Evolutionary conservation across 768 basidiomycete genomes (phyloP).

Genomic region (Xerocomellus chrysenteron): DNA sequence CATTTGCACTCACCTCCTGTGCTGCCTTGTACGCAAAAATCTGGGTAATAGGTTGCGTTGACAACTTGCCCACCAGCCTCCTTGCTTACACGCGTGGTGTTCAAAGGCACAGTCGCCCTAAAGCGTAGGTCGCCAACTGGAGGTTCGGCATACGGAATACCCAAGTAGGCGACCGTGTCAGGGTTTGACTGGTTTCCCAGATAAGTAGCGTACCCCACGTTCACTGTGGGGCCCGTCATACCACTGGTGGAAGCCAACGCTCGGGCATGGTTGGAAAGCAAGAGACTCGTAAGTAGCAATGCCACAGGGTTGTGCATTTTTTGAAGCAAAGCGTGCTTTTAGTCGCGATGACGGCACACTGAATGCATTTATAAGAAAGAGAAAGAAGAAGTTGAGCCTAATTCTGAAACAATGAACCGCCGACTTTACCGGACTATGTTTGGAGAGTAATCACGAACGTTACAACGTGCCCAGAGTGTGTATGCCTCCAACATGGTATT

Average conservation of each 20-base stretch:
- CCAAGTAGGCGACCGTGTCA: constrained; percentile 56
- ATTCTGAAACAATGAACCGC: neutral
- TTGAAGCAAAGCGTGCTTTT: neutral
- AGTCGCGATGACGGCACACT: neutral
- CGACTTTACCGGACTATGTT: no score
- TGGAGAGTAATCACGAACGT: neutral
- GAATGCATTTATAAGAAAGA: neutral
- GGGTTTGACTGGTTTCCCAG: constrained; percentile 51
- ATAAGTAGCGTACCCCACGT: constrained; percentile 60
- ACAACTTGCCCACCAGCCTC: constrained; percentile 40
- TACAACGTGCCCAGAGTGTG: neutral
- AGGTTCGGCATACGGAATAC: constrained; percentile 44
- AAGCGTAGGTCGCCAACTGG: constrained; percentile 42
- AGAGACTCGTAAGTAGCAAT: constrained; percentile 21
- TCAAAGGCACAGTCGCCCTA: constrained; percentile 50
- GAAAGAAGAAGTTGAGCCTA: no score
- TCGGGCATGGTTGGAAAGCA: constrained; percentile 8
- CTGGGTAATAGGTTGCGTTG: constrained; percentile 53
- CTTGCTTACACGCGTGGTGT: constrained; percentile 43
- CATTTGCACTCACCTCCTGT: constrained; percentile 39
- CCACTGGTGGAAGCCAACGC: constrained; percentile 1
- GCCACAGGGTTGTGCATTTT: neutral
- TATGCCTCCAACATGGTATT: neutral
- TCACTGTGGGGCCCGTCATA: constrained; percentile 38
- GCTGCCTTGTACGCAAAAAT: constrained; percentile 60